Evolutionary conservation across 345 rosid species (phyloP), one percentile per base, ranked within the genome.

Genomic region (Pistacia atlantica): DNA sequence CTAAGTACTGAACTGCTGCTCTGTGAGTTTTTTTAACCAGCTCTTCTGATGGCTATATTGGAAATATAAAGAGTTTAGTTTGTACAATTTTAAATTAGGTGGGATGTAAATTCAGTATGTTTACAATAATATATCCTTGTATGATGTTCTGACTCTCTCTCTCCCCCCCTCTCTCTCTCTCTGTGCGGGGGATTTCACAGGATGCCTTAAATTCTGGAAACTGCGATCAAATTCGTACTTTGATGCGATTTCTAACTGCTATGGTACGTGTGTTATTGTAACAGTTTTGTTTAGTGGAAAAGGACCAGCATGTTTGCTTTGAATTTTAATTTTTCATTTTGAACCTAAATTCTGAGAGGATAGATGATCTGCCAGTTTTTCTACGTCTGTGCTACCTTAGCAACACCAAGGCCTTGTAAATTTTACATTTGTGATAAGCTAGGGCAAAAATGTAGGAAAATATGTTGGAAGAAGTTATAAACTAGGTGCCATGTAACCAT

Each of bases 191-290:
- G 28, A 57, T 79, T 57, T 86, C 82, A 38, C 91, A 95, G 99
- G 94, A 79, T 37, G 95, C 97, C 55, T 86, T 96, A 69, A 84
- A 86, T 81, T 83, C 87, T 65, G 97, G 88, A 63, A 82, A 87
- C 69, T 92, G 97, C 72, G 87, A 94, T 81, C 86, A 61, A 79
- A 87, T 94, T 79, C 99, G 98, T 71, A 87, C 87, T 78, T 83
- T 92, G 89, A 82, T 94, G 89, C 94, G 99, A 72, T 84, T 94
- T 87, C 67, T 96, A 75, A 91, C 97, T 77, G 92, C 82, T 74
- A 73, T 96, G 91, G 99, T 96, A 89, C 13, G 94, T 66, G 61
- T 69, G 9, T 4, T 56, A 9, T 73, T 77, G 60, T 33, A 58
- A 28, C 25, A 9, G 46, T 68, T 65, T 70, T 16, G 46, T 38